These are phyloP conservation scores for Acer campestre DNA, from an alignment of 345 rosid species.

Conservation along the genomic window DNA sequence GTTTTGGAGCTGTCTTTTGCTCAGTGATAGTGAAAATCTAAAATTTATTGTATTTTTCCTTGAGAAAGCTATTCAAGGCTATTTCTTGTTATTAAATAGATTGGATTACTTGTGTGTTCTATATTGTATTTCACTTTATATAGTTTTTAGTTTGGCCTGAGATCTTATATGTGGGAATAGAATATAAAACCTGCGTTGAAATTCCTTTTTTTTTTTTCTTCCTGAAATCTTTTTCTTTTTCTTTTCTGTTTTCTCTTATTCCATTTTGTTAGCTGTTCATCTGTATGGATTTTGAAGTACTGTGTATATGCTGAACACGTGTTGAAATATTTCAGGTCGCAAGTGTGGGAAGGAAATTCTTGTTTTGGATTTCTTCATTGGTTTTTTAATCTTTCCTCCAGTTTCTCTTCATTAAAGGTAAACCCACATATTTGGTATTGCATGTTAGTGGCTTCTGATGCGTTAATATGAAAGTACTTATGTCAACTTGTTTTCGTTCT, in stretches of 20 bases:
- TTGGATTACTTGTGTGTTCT: not conserved
- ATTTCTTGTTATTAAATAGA: not conserved
- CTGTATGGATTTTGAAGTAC: not conserved
- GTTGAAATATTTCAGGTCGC: conserved; percentile 58
- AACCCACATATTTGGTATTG: conserved; percentile 10
- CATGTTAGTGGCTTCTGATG: conserved; percentile 2
- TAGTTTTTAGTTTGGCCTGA: not conserved
- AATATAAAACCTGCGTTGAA: conserved; percentile 3
- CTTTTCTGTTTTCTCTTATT: not conserved
- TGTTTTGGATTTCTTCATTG: conserved; percentile 50
- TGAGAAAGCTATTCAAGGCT: not conserved
- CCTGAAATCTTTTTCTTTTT: not conserved
- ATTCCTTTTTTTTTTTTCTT: not conserved
- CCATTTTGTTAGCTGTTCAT: conserved; percentile 12
- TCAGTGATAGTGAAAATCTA: not conserved
- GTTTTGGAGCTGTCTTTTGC: not conserved
- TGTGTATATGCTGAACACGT: conserved; percentile 14
- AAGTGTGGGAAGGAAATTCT: conserved; percentile 51
- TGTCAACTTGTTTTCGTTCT: not conserved
- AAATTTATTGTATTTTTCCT: not conserved
- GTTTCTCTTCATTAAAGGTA: conserved; percentile 72
- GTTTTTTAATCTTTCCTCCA: conserved; percentile 62
- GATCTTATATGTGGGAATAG: conserved; percentile 4
- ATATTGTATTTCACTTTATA: not conserved
- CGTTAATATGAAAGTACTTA: not conserved